Base-by-base conservation (phyloP, 768 basidiomycete genomes). In the Boletellus emodensis region DNA sequence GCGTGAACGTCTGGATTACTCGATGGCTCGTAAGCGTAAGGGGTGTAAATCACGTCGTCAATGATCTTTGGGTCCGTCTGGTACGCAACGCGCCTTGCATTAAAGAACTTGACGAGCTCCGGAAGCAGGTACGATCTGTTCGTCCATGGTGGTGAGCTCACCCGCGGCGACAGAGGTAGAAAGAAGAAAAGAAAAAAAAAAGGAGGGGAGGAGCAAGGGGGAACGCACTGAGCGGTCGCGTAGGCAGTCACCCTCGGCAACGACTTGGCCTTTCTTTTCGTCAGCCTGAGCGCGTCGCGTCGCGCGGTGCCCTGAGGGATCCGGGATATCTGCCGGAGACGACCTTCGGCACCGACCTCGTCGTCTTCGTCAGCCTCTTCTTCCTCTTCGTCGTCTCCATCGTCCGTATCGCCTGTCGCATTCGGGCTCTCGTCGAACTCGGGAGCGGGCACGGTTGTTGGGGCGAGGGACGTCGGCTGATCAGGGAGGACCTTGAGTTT, bases 171-270 rank as follows among this genome's bases (percentile, higher is more conserved):
- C n/a, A 24, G 26, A 22, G 12, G 22, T 7, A 26, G 20, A 22
- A 26, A 20, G 9, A n/a, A 13, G 8, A 0, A 2, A 3, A 26
- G 20, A 22, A 26, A 20, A 11, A n/a, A 13, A 11, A 0, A 2
- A 3, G 4, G 32, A 7, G 4, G 30, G 20, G 15, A 52, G 20
- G 20, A 20, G 20, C 20, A 20, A 20, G 20, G 20, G 20, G 20
- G 20, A 26, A 26, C 71, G 58, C 68, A 94, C 94, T 80, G 85
- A 30, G 94, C 90, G 14, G 93, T 96, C 39, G 94, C 92, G 69
- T 95, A 96, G 5, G 94, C 94, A 3, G 94, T 96, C n/a, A 94
- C 94, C 59, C 94, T 74, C 30, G 94, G 94, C 12, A 96, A 67
- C 12, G 83, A 84, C 65, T 94, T 94, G 3, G 93, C 92, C 66